These are phyloP conservation scores for Cardamine occulta DNA, from an alignment of 345 rosid genomes.

Conservation along the genomic window DNA sequence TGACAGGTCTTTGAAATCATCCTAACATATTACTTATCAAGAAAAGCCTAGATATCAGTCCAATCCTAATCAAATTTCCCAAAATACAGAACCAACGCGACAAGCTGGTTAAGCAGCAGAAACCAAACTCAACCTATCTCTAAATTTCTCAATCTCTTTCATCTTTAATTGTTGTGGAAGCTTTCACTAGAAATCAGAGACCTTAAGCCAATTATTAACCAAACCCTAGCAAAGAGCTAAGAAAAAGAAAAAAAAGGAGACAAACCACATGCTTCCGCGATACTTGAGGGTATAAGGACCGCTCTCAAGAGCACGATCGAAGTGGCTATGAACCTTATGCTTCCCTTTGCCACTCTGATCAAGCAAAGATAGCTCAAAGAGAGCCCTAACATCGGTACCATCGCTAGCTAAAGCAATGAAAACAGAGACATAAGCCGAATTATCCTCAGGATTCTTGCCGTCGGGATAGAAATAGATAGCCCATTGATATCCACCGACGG, in stretches of 20 bases:
- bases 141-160: neutral
- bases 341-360: constrained; percentile 88
- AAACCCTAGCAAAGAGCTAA: constrained; percentile 31
- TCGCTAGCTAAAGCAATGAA: constrained; percentile 96
- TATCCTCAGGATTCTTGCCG: constrained; percentile 88
- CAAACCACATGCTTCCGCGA: constrained; percentile 94
- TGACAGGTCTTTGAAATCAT: constrained; percentile 10
- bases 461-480: constrained; percentile 92
- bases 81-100: constrained; percentile 11
- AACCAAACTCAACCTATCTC: constrained; percentile 1
- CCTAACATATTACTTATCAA: neutral
- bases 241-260: neutral
- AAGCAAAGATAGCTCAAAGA: constrained; percentile 77
- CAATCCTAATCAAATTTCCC: neutral
- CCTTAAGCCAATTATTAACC: neutral
- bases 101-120: constrained; percentile 2
- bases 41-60: neutral
- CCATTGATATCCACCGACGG: constrained; percentile 86
- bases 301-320: constrained; percentile 87
- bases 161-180: neutral
- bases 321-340: constrained; percentile 91
- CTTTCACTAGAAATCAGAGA: neutral
- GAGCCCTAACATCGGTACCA: constrained; percentile 87
- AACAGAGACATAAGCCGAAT: constrained; percentile 77
- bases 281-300: constrained; percentile 94